A percentile compares a stretch with the other conserved stretches of the same genome.
Conservation (phyloP, 1,284 basidiomycete species). For the Leccinum subatratum region DNA sequence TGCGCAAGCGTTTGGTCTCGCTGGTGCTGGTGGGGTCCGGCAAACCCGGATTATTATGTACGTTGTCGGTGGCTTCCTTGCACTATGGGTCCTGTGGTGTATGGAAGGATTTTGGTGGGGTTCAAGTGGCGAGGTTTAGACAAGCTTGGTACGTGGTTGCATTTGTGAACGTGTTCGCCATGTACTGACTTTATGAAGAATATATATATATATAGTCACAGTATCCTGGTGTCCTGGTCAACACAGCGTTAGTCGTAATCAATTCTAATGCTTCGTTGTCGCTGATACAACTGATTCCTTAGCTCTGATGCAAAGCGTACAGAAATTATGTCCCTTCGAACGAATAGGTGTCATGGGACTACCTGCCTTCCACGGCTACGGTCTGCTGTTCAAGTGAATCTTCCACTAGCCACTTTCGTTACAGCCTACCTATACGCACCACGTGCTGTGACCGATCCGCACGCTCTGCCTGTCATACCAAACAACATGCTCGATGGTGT, state of each 20-base stretch:
- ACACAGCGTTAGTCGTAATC: not conserved
- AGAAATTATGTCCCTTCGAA: not conserved
- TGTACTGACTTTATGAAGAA: conserved; percentile 2
- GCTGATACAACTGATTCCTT: not conserved
- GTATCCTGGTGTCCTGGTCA: conserved; percentile 8
- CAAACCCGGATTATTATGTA: conserved; percentile 63
- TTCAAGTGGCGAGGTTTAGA: conserved; percentile 17
- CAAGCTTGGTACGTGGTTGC: conserved; percentile 16
- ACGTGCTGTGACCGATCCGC: not conserved
- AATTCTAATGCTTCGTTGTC: not conserved
- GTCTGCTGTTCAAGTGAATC: conserved; percentile 8
- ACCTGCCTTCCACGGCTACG: conserved; percentile 18
- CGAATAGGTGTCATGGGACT: conserved; percentile 19
- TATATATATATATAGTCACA: conserved; percentile 14
- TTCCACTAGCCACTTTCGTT: conserved; percentile 4
- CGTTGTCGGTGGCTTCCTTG: conserved; percentile 43
- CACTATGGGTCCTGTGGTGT: conserved; percentile 45
- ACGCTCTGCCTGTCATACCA: conserved; percentile 11
- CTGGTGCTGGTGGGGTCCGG: conserved; percentile 58
- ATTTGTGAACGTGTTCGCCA: not conserved
- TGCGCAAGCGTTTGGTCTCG: conserved; percentile 61
- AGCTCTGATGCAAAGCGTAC: not conserved
- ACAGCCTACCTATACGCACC: conserved; percentile 12
- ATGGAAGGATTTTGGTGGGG: conserved; percentile 26
- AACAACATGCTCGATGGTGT: conserved; percentile 19